These are phyloP conservation scores for Mikania micrantha DNA, from an alignment of 129 eudicot genomes.

Conservation along the genomic window DNA sequence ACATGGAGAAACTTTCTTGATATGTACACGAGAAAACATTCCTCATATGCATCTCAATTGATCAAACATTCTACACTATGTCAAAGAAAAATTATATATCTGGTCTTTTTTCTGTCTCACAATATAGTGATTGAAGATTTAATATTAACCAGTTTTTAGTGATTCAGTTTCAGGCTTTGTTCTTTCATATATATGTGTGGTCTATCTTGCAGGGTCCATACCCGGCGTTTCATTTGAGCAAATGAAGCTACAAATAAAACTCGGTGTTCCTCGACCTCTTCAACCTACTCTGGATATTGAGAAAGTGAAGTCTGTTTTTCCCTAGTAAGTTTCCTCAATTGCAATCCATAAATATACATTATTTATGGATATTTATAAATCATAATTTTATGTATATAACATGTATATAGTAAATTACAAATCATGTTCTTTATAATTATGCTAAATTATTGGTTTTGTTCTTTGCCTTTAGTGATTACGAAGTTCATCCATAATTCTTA, in stretches of 20 bases:
- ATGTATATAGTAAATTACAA: too few species aligned
- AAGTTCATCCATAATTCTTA: too few species aligned
- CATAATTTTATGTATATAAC: background rate
- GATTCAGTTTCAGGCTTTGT: background rate
- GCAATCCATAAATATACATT: background rate
- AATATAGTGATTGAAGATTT: background rate
- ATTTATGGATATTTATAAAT: background rate
- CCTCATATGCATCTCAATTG: too few species aligned
- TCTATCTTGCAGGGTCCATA: slow-evolving; percentile 55
- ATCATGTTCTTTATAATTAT: too few species aligned
- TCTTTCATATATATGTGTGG: background rate
- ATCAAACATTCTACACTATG: too few species aligned
- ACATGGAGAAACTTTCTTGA: too few species aligned
- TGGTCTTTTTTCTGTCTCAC: too few species aligned
- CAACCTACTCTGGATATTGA: slow-evolving; percentile 71
- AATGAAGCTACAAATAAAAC: slow-evolving; percentile 89
- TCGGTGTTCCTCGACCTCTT: slow-evolving; percentile 82
- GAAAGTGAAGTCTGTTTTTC: slow-evolving; percentile 91
- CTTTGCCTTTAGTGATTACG: too few species aligned
- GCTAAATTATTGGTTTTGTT: too few species aligned
- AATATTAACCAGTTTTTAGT: background rate
- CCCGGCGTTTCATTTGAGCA: slow-evolving; percentile 83
- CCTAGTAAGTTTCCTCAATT: slow-evolving; percentile 57
- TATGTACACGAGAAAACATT: too few species aligned
- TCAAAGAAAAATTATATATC: too few species aligned